Percentiles rank a stretch among this genome's conserved stretches.
Conservation (phyloP, 176 grass and related monocot species). For the Musa itinerans region DNA sequence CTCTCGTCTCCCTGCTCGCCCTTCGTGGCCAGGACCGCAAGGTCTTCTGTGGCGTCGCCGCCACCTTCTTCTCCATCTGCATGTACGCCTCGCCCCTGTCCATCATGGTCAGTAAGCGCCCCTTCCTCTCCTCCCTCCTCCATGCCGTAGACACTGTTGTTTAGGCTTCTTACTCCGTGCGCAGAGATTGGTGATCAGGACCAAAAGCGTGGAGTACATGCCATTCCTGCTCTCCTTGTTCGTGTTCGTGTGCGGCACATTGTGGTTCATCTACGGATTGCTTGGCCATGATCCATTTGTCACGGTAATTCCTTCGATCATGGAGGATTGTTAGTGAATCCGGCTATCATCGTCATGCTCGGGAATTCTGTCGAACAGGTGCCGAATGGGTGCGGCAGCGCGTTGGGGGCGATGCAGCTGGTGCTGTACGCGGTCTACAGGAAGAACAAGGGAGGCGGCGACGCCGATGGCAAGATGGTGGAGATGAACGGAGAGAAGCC, state of each 20-base stretch:
- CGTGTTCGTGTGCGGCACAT: conserved; percentile 84
- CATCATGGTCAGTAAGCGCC: conserved; percentile 49
- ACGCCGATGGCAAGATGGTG: neutral
- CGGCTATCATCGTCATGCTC: too few species aligned
- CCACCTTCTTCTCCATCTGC: conserved; percentile 85
- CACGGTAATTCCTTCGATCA: conserved; percentile 26
- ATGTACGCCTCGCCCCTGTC: conserved; percentile 98
- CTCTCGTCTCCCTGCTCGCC: conserved; percentile 56
- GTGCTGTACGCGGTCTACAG: conserved; percentile 76
- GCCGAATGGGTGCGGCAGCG: conserved; percentile 81
- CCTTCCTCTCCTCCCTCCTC: neutral
- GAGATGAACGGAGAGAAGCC: neutral
- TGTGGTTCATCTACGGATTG: conserved; percentile 92
- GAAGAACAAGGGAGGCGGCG: conserved; percentile 45
- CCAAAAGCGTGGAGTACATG: conserved; percentile 99
- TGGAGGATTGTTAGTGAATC: too few species aligned
- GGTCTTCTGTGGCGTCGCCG: conserved; percentile 79
- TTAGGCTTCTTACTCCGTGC: neutral
- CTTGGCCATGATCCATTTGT: conserved; percentile 79
- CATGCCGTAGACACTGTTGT: neutral
- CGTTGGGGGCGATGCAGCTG: conserved; percentile 62
- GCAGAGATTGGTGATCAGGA: conserved; percentile 93
- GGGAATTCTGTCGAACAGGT: conserved; percentile 29
- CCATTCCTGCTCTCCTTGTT: conserved; percentile 87
- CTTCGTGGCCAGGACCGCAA: conserved; percentile 60